Conservation (phyloP, 2,329 filamentous ascomycete genomes). For the Helotiales sp. region DNA sequence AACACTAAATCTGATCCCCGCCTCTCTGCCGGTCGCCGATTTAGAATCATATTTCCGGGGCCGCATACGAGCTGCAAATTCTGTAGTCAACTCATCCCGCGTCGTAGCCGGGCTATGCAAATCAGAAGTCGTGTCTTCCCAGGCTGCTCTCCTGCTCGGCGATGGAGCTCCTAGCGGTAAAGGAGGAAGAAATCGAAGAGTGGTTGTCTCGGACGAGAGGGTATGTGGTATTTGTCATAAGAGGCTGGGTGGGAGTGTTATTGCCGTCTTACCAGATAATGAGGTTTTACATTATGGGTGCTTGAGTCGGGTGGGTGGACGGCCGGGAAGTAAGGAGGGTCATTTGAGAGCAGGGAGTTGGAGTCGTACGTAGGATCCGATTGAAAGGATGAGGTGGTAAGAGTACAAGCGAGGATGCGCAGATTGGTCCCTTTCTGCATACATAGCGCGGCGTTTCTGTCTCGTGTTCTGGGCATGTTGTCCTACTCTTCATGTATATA, state of each 20-base stretch:
- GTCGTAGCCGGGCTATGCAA: conserved; percentile 76
- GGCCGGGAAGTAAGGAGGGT: conserved; percentile 23
- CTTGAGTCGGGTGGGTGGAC: conserved; percentile 55
- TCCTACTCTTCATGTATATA: background rate
- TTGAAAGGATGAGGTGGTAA: conserved; percentile 6
- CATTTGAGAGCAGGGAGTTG: conserved; percentile 25
- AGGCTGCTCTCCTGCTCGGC: conserved; percentile 73
- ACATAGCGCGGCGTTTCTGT: conserved; percentile 31
- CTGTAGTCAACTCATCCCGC: conserved; percentile 74
- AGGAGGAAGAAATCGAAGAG: conserved; percentile 62
- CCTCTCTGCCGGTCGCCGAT: conserved; percentile 72
- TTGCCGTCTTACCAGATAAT: conserved; percentile 85
- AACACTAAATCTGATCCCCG: conserved; percentile 82
- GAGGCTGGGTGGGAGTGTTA: conserved; percentile 84
- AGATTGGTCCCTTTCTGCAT: conserved; percentile 3
- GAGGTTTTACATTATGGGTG: conserved; percentile 82
- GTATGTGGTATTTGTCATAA: conserved; percentile 94
- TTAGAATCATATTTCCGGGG: conserved; percentile 91
- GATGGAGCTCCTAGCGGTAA: conserved; percentile 56
- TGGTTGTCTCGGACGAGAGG: conserved; percentile 82
- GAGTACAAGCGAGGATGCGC: background rate
- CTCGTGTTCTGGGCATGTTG: background rate
- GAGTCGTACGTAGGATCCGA: conserved; percentile 13
- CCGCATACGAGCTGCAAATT: conserved; percentile 83
- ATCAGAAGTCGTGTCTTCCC: conserved; percentile 75